A percentile compares a stretch with the other conserved stretches of the same genome.
These are phyloP conservation scores for Camillea tinctor DNA, from an alignment of 2,329 filamentous ascomycete species.

Conservation along the genomic window DNA sequence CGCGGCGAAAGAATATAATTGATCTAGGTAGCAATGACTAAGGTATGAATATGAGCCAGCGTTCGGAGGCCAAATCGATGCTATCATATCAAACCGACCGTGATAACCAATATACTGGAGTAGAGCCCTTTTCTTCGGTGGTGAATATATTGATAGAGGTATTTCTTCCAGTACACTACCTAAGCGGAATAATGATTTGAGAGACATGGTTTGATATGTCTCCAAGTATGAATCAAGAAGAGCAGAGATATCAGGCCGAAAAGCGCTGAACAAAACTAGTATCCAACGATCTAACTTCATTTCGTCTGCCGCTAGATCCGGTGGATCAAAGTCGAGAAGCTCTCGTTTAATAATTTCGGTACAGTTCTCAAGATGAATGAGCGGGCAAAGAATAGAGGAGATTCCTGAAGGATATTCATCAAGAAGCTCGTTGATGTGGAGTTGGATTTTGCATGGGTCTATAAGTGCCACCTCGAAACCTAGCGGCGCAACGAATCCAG, in stretches of 20 bases:
- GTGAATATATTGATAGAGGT: background rate
- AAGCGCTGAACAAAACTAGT: slow-evolving; percentile 6
- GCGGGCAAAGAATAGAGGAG: background rate
- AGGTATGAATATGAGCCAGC: too few species aligned
- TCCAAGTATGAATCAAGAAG: slow-evolving; percentile 3
- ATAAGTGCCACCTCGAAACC: background rate
- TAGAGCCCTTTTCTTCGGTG: background rate
- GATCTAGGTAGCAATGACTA: too few species aligned
- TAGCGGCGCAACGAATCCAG: background rate
- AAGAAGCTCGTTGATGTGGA: too few species aligned
- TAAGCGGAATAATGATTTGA: background rate
- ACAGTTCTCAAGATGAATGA: background rate
- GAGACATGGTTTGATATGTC: background rate
- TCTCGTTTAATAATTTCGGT: background rate
- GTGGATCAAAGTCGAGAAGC: background rate
- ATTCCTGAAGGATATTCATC: background rate
- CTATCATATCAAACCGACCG: background rate
- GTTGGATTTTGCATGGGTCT: background rate
- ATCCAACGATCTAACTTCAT: slow-evolving; percentile 10
- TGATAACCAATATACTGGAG: background rate
- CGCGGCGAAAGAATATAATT: background rate
- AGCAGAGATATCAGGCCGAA: slow-evolving; percentile 1
- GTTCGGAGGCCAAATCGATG: background rate
- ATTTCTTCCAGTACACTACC: background rate
- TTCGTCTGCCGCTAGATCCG: slow-evolving; percentile 3